Base-by-base conservation (phyloP, 352 stramenopile genomes). In the Aphanomyces astaci region DNA sequence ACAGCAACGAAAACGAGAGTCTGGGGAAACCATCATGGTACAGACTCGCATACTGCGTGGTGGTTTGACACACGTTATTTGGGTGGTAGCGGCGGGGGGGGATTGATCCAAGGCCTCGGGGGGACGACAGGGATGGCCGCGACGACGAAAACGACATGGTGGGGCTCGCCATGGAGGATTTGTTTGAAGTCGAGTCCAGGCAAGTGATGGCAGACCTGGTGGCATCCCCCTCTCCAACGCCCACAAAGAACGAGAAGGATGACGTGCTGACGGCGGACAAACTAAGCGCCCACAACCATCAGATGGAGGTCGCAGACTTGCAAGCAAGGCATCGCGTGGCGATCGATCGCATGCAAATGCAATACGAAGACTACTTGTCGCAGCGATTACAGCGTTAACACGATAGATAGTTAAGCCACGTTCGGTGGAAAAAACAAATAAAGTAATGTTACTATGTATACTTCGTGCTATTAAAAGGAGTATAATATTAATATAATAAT, bases 331-430 rank as follows among this genome's bases (percentile, higher is more conserved):
- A 56, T 25, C 62, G 51, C 4, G 22, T 22, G 5, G 62, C 53
- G 4, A 68, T 68, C 40, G 46, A 68, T n/a, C 62, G 62, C 27
- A 68, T 68, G 62, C 25, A 27, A n/a, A 68, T 68, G 62, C 25
- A 19, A 2, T 68, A 59, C 51, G 62, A 68, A 68, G 62, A 68
- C 31, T 39, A 15, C 2, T 11, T 65, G 11, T 51, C 57, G 19
- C 13, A 53, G 13, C 13, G 22, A 25, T 53, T 53, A 53, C 22
- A 53, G 22, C 22, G 19, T n/a, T 27, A 43, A 43, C 36, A 43
- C 36, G 36, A 43, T 15, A 43, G 36, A 43, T 7, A 43, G n/a
- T n/a, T n/a, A n/a, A n/a, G n/a, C n/a, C n/a, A n/a, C n/a, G n/a
- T n/a, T n/a, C n/a, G n/a, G n/a, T n/a, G n/a, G n/a, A n/a, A n/a